Evolutionary conservation across 2,329 filamentous ascomycete species (phyloP).

Genomic region (Trichoderma brevicompactum): DNA sequence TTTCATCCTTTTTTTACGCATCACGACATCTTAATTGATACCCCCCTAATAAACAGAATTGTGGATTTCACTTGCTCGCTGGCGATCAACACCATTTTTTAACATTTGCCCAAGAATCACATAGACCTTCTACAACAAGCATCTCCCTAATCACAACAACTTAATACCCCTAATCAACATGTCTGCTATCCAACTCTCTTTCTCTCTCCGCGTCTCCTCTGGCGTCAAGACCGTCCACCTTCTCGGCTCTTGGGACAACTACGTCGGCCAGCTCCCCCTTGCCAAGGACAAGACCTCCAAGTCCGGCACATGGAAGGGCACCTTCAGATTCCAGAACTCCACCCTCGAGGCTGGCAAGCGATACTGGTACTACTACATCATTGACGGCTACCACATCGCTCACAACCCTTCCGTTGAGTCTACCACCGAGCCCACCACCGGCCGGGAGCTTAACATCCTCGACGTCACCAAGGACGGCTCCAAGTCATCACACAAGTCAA

Average conservation of each 20-base stretch:
- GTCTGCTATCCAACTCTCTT: conserved; percentile 92
- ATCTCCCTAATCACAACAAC: conserved; percentile 35
- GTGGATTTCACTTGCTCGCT: conserved; percentile 62
- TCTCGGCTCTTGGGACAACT: conserved; percentile 98
- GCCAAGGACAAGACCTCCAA: conserved; percentile 87
- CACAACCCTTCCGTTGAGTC: conserved; percentile 91
- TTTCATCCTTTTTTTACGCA: conserved; percentile 35
- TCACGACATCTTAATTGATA: conserved; percentile 38
- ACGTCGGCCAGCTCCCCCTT: conserved; percentile 90
- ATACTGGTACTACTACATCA: conserved; percentile 99
- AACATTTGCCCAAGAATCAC: conserved; percentile 30
- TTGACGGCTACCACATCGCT: conserved; percentile 97
- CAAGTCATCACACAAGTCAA: conserved; percentile 46
- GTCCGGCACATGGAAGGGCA: conserved; percentile 91
- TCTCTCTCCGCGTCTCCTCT: conserved; percentile 92
- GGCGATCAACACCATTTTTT: conserved; percentile 38
- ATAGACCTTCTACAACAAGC: conserved; percentile 17
- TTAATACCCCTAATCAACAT: conserved; percentile 57
- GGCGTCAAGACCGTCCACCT: conserved; percentile 98
- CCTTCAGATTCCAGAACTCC: conserved; percentile 89
- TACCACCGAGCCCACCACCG: conserved; percentile 93
- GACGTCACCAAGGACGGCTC: conserved; percentile 69
- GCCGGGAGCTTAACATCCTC: conserved; percentile 96
- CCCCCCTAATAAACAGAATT: conserved; percentile 52
- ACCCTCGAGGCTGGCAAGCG: conserved; percentile 86